These are phyloP conservation scores for Tulasnella sp. DNA, from an alignment of 768 basidiomycete genomes.

Conservation along the genomic window DNA sequence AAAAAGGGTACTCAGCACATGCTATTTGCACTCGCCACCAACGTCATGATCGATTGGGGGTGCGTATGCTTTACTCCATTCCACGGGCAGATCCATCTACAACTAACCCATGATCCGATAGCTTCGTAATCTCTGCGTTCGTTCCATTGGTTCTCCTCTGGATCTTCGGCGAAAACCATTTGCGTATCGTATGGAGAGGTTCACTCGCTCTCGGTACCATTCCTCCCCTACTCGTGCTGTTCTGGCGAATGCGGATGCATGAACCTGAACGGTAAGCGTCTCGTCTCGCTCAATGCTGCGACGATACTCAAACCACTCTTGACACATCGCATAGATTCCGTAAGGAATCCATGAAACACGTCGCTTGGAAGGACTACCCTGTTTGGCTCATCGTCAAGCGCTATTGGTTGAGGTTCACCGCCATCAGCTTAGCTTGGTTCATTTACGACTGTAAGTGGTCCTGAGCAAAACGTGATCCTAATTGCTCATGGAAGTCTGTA, in stretches of 20 bases:
- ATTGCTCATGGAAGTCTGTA: background rate
- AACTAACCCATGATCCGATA: conserved; percentile 20
- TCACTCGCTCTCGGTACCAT: conserved; percentile 70
- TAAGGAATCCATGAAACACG: conserved; percentile 67
- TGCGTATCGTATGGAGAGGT: conserved; percentile 77
- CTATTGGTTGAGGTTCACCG: conserved; percentile 65
- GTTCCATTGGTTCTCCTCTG: conserved; percentile 78
- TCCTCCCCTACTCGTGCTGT: conserved; percentile 68
- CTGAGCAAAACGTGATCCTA: no score
- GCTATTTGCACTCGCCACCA: conserved; percentile 83
- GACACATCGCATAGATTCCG: conserved; percentile 32
- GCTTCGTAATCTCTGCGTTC: conserved; percentile 60
- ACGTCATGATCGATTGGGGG: conserved; percentile 60
- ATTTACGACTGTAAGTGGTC: conserved; percentile 21
- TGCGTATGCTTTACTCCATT: background rate
- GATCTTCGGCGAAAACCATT: conserved; percentile 76
- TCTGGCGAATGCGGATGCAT: conserved; percentile 79
- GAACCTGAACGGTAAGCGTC: conserved; percentile 43
- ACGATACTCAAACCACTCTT: background rate
- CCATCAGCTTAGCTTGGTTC: conserved; percentile 65
- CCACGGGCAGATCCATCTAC: background rate
- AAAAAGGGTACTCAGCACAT: conserved; percentile 69
- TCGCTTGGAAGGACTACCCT: conserved; percentile 42
- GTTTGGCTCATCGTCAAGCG: conserved; percentile 65
- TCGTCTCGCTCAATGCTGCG: background rate